Evolutionary conservation across 805 yeast genomes (phyloP), one percentile per base, ranked within the genome.

Genomic region (Cyberlindnera mycetangii): DNA sequence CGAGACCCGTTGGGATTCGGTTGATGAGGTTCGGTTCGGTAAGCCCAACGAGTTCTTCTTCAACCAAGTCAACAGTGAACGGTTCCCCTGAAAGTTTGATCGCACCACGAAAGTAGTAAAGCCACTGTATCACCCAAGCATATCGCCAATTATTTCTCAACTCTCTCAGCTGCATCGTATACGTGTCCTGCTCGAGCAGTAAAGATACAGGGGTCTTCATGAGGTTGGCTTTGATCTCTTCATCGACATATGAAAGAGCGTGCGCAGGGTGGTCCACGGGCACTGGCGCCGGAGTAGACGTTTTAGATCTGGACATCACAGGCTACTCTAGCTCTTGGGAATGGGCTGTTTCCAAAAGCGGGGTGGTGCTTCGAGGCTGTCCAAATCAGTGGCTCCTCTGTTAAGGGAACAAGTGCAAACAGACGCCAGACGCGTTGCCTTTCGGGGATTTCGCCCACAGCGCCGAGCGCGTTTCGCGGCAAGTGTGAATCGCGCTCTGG

Each of bases 31-130:
- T 60, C 1, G 66, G 61, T 14, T 74, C 76, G 18, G 61, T 60
- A 18, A 71, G 50, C 0, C 74, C 74, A 20, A 79, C 64, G 12
- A 82, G 62, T 52, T 82, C 89, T 53, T 80, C 80, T 54, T 82
- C 89, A 48, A 81, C 16, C 17, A 50, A 40, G 46, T 79, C 83
- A 7, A 74, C 72, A 53, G 81, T 83, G 51, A 81, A 77, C 11
- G 68, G 68, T 42, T 80, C 85, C 7, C 68, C 65, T 11, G 67
- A 65, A 42, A 82, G 59, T 51, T 70, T 76, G 28, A 81, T 59
- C 39, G 70, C 68, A 19, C 78, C 79, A 43, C 81, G 72, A 58
- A 75, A 72, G 37, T 71, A 66, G 49, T 71, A 71, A 21, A 81
- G 58, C 87, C 87, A 81, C 59, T 80, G 78, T 11, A 78, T 60